phyloP scores from a whole-genome alignment of 257 asterid genomes.

The Solanum habrochaites region DNA sequence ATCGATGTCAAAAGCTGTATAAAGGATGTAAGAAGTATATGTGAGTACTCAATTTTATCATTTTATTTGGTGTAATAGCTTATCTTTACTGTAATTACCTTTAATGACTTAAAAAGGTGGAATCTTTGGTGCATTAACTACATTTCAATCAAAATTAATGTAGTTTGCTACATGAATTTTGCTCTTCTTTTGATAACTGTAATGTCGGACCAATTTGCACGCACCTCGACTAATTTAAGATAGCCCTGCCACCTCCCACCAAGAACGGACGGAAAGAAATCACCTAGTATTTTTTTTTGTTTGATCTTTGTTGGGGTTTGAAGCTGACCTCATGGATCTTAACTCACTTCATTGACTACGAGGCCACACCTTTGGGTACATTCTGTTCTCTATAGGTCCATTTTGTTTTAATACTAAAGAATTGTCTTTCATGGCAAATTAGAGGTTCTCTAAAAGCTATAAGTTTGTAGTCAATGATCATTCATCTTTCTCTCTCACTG shows the following conservation, averaged over 20 bases:
- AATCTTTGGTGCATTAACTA: background rate
- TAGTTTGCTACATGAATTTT: background rate
- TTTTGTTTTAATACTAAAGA: background rate
- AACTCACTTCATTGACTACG: background rate
- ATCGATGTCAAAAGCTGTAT: constrained; percentile 84
- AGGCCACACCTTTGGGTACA: background rate
- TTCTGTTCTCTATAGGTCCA: background rate
- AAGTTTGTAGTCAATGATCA: background rate
- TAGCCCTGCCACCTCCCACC: background rate
- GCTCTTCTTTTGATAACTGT: background rate
- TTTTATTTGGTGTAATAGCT: background rate
- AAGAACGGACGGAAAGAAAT: background rate
- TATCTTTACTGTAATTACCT: background rate
- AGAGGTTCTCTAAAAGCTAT: background rate
- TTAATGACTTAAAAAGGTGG: background rate
- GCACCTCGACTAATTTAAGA: background rate
- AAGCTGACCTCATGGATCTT: background rate
- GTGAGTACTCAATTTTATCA: constrained; percentile 34
- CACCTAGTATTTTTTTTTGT: background rate
- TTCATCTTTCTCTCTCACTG: background rate
- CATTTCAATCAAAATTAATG: background rate
- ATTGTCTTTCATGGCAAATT: background rate
- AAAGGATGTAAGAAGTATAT: constrained; percentile 78
- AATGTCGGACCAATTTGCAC: background rate
- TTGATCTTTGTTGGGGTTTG: background rate